phyloP scores from a whole-genome alignment of 495 filamentous ascomycete species.

The Tetracladium marchalianum region DNA sequence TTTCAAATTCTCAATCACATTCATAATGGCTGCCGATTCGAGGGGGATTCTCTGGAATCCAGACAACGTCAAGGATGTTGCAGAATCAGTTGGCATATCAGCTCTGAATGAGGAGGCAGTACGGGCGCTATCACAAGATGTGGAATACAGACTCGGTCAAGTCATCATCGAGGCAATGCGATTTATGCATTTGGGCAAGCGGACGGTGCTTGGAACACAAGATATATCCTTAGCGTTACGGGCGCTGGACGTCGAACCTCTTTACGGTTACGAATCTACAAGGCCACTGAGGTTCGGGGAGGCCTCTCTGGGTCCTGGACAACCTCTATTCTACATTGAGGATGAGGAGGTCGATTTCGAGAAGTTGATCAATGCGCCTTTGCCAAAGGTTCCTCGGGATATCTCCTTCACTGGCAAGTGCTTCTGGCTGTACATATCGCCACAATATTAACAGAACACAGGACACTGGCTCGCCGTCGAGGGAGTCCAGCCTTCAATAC shows the following conservation, averaged over 20 bases:
- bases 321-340: constrained; percentile 93
- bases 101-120: constrained; percentile 71
- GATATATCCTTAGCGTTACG: constrained; percentile 76
- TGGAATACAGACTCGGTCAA: constrained; percentile 87
- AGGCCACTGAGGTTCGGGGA: constrained; percentile 84
- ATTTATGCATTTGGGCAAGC: constrained; percentile 82
- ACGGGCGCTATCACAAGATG: constrained; percentile 78
- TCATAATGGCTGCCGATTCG: neutral
- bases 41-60: constrained; percentile 72
- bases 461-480: constrained; percentile 95
- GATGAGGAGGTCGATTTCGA: constrained; percentile 99
- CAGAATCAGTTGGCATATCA: constrained; percentile 84
- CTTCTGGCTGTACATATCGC: neutral
- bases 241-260: constrained; percentile 82
- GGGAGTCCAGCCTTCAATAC: constrained; percentile 90
- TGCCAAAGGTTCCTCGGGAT: constrained; percentile 92
- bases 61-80: constrained; percentile 89
- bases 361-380: constrained; percentile 90
- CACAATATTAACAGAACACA: constrained; percentile 23
- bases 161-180: constrained; percentile 89
- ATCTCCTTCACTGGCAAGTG: constrained; percentile 74
- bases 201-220: constrained; percentile 72
- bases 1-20: too few species aligned
- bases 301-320: constrained; percentile 85
- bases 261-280: constrained; percentile 90